phyloP scores from a whole-genome alignment of 768 basidiomycete species.

The Tricholoma flavovirens region DNA sequence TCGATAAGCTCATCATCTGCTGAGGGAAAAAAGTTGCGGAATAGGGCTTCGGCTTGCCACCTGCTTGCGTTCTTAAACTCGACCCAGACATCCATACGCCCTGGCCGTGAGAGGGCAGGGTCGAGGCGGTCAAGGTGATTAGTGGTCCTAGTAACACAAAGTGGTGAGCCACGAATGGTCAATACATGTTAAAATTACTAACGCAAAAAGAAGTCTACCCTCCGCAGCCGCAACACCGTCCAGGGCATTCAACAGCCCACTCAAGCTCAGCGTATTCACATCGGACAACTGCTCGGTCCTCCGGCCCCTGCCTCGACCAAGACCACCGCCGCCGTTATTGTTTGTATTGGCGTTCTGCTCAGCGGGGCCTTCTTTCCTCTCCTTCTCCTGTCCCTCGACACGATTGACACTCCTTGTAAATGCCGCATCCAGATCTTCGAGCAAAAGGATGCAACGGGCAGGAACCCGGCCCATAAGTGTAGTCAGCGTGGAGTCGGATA shows the following conservation, averaged over 20 bases:
- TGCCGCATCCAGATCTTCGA: constrained; percentile 89
- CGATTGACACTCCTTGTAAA: constrained; percentile 74
- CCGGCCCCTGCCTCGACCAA: constrained; percentile 34
- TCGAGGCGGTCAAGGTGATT: constrained; percentile 91
- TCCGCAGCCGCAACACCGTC: constrained; percentile 87
- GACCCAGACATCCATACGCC: constrained; percentile 90
- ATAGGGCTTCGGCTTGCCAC: constrained; percentile 81
- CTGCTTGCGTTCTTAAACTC: constrained; percentile 85
- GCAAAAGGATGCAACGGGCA: constrained; percentile 75
- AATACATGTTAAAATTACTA: constrained; percentile 38
- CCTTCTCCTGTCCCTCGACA: constrained; percentile 38
- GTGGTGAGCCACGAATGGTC: background rate
- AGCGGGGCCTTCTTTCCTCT: constrained; percentile 25
- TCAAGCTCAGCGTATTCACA: constrained; percentile 75
- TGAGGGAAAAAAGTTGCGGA: constrained; percentile 88
- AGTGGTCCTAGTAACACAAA: constrained; percentile 51
- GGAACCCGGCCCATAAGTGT: constrained; percentile 86
- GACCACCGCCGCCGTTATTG: constrained; percentile 10
- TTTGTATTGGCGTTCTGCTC: constrained; percentile 17
- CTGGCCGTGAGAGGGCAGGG: constrained; percentile 86
- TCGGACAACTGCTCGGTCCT: constrained; percentile 59
- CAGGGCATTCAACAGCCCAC: constrained; percentile 77
- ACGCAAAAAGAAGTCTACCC: constrained; percentile 87
- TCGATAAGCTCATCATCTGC: constrained; percentile 41
- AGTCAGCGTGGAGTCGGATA: constrained; percentile 80